Evolutionary conservation across 2,329 filamentous ascomycete genomes (phyloP).

Genomic region (Cladosporium sp.): DNA sequence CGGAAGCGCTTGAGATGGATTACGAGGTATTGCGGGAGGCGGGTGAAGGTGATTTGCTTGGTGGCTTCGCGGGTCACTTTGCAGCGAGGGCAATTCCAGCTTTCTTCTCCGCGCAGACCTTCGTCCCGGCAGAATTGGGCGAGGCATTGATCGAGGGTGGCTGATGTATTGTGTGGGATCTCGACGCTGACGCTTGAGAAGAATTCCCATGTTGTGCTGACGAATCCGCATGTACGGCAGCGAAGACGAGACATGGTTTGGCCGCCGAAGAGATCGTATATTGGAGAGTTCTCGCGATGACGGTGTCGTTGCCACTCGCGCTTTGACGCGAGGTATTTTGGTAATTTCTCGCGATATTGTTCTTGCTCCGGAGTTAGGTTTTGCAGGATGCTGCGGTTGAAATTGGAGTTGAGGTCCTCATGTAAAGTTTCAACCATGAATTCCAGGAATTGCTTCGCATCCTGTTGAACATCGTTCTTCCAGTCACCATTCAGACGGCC

Average conservation of each 20-base stretch:
- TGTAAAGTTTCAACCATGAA: slow-evolving; percentile 78
- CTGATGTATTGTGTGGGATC: slow-evolving; percentile 59
- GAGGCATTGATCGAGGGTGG: slow-evolving; percentile 65
- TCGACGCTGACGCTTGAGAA: slow-evolving; percentile 70
- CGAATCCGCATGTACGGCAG: slow-evolving; percentile 59
- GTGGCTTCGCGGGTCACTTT: slow-evolving; percentile 62
- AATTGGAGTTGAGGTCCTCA: slow-evolving; percentile 75
- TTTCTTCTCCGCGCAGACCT: slow-evolving; percentile 61
- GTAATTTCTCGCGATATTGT: slow-evolving; percentile 55
- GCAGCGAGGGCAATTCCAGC: slow-evolving; percentile 72
- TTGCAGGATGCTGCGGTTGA: slow-evolving; percentile 55
- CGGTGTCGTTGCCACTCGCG: slow-evolving; percentile 72
- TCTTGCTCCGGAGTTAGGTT: slow-evolving; percentile 59
- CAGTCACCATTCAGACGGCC: slow-evolving; percentile 62
- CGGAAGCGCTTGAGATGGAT: slow-evolving; percentile 71
- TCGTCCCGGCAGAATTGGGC: slow-evolving; percentile 66
- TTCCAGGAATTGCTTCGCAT: slow-evolving; percentile 83
- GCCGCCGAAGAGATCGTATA: slow-evolving; percentile 75
- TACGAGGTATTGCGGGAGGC: slow-evolving; percentile 74
- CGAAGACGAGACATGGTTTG: slow-evolving; percentile 60
- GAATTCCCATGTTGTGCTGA: slow-evolving; percentile 63
- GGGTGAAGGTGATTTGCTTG: slow-evolving; percentile 69
- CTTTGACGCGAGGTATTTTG: slow-evolving; percentile 60
- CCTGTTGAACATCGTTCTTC: slow-evolving; percentile 75
- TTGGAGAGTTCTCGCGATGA: slow-evolving; percentile 67